A percentile compares a stretch with the other conserved stretches of the same genome.
Conservation (phyloP, 2,329 filamentous ascomycete species). For the Pyricularia pennisetigena region DNA sequence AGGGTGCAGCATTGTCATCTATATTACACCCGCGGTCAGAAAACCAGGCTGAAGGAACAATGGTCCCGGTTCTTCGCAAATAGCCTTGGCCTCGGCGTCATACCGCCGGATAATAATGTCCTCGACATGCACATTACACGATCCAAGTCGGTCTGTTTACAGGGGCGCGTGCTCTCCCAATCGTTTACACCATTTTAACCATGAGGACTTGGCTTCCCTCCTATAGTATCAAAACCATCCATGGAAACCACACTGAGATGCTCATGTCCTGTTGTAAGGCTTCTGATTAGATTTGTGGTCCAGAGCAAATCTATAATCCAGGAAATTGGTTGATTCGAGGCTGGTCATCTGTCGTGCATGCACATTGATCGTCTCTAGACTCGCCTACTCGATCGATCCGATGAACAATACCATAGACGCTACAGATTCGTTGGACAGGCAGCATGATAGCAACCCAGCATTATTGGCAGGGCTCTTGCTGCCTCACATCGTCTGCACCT, state of each 20-base stretch:
- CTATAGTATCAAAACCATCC: not conserved
- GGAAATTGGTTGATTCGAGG: not conserved
- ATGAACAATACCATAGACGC: not conserved
- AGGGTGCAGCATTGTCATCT: not conserved
- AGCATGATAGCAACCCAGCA: conserved; percentile 10
- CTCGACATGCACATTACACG: not conserved
- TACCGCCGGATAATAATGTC: not conserved
- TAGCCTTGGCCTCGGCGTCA: not conserved
- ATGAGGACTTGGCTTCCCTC: not conserved
- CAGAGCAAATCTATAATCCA: not conserved
- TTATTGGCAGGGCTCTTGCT: conserved; percentile 21
- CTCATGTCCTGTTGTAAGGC: not conserved
- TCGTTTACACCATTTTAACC: not conserved
- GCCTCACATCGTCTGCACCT: conserved; percentile 21
- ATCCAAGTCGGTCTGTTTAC: not conserved
- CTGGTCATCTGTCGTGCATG: not conserved
- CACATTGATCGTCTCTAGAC: not conserved
- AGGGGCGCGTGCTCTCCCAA: not conserved
- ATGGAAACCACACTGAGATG: not conserved
- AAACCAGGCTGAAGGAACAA: not conserved
- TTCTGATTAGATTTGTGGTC: not conserved
- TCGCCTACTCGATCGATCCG: not conserved
- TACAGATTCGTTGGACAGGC: not conserved
- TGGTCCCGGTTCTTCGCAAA: not conserved
- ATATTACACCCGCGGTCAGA: not conserved